These are phyloP conservation scores for Aspergillus biplanus DNA, from an alignment of 495 filamentous ascomycete genomes.

Conservation along the genomic window DNA sequence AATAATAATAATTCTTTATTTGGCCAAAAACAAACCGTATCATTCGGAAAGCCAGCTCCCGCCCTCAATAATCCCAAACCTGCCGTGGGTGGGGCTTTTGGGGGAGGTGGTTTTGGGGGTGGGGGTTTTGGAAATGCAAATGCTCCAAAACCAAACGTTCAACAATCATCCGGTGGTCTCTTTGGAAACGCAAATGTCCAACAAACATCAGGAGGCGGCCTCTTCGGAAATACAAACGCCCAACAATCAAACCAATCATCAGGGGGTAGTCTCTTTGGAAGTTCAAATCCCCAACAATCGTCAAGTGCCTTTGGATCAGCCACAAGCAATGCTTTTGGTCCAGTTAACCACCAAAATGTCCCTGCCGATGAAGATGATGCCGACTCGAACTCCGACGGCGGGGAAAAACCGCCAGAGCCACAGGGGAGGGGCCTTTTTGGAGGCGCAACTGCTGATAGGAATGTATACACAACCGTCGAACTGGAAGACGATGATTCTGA, in stretches of 20 bases:
- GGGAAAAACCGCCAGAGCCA: too few relatives aligned
- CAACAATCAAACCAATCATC: neutral
- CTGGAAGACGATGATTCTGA: conserved; percentile 2
- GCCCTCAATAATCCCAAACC: neutral
- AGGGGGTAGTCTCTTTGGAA: neutral
- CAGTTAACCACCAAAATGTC: neutral
- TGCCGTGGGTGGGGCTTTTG: neutral
- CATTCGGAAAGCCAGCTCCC: neutral
- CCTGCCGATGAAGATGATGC: neutral
- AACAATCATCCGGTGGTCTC: neutral
- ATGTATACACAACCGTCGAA: neutral
- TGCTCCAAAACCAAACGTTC: neutral
- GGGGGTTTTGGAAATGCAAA: neutral
- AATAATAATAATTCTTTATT: neutral
- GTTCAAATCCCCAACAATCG: neutral
- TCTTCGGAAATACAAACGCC: neutral
- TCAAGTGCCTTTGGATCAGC: too few relatives aligned
- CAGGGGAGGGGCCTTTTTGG: too few relatives aligned
- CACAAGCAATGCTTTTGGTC: neutral
- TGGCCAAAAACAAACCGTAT: neutral
- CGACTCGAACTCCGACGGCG: neutral
- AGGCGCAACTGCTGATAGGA: neutral
- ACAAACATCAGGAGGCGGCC: neutral
- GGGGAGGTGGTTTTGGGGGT: neutral
- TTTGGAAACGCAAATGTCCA: neutral